Base-by-base conservation (phyloP, 805 yeast genomes). In the Metschnikowia koreensis region DNA sequence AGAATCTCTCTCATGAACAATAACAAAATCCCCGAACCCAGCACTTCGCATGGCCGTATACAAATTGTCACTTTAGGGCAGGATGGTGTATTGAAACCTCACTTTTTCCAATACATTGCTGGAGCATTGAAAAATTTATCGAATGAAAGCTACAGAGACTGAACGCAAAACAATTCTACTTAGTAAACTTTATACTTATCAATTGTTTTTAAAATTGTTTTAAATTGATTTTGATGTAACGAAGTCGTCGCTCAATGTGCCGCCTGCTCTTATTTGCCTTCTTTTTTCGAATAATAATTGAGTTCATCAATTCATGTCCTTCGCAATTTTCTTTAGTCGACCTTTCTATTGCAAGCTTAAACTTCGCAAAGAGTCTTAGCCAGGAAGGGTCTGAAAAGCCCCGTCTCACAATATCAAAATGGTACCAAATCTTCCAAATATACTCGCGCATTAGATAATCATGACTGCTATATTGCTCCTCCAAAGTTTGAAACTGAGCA, bases 351-450 rank as follows among this genome's bases (percentile, higher is more conserved):
- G 49, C 33, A 16, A 31, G 27, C 36, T 22, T 27, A 28, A 50
- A 50, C 40, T 41, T 50, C 12, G 15, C 41, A 17, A 50, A 45
- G 7, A 41, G n/a, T 9, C 22, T 34, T 39, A 37, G 40, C 49
- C 46, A 46, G 6, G 29, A n/a, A 15, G 41, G 3, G 12, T 42
- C 37, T 22, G 13, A 31, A 22, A 41, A 29, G 7, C 44, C 51
- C 29, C 33, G 27, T 33, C 44, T 41, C 16, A 51, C 12, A 1
- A 37, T 8, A n/a, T 54, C 54, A 27, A 50, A 54, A 22, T 54
- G 54, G 41, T 42, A 27, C 46, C 52, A 43, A 2, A 54, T 39
- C 15, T 42, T 43, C 50, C 46, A 46, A 26, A 54, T 33, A 33
- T 54, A 54, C 15, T 37, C 42, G 28, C 44, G 42, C 47, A 54